Evolutionary conservation across 108 stramenopile genomes (phyloP).

Genomic region (Nannochloropsis granulata): DNA sequence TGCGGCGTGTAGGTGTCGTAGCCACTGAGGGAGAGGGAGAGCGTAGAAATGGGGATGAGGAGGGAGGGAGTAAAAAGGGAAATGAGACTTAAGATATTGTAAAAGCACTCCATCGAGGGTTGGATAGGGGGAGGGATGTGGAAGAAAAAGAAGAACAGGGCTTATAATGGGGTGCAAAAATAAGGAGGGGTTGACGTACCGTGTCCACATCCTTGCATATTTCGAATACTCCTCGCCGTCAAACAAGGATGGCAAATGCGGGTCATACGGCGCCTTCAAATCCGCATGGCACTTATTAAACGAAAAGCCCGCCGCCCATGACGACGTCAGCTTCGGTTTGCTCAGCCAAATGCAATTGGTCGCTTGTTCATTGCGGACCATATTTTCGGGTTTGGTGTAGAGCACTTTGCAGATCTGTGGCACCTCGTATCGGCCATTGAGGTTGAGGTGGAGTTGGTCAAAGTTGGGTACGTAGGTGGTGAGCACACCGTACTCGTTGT

Average conservation of each 20-base stretch:
- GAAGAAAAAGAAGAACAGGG: neutral
- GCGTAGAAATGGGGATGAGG: neutral
- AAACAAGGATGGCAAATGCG: conserved; percentile 58
- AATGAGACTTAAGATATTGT: neutral
- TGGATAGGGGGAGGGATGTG: too few species aligned
- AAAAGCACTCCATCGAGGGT: neutral
- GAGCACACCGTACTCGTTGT: conserved; percentile 83
- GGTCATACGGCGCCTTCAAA: conserved; percentile 76
- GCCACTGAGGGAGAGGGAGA: conserved; percentile 19
- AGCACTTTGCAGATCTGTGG: conserved; percentile 15
- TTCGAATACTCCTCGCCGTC: conserved; percentile 77
- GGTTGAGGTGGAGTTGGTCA: conserved; percentile 33
- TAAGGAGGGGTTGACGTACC: neutral
- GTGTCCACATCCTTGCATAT: conserved; percentile 64
- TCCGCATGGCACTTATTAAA: conserved; percentile 87
- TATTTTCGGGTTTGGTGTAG: neutral
- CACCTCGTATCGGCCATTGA: conserved; percentile 12
- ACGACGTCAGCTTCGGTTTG: conserved; percentile 45
- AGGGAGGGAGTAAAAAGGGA: neutral
- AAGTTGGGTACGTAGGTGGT: conserved; percentile 54
- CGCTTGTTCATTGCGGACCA: conserved; percentile 23
- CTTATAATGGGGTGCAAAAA: neutral
- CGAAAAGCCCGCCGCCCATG: conserved; percentile 69
- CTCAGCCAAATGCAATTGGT: conserved; percentile 3
- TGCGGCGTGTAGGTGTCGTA: conserved; percentile 79